phyloP scores from a whole-genome alignment of 2,329 filamentous ascomycete species.

The Penicillium sp. region DNA sequence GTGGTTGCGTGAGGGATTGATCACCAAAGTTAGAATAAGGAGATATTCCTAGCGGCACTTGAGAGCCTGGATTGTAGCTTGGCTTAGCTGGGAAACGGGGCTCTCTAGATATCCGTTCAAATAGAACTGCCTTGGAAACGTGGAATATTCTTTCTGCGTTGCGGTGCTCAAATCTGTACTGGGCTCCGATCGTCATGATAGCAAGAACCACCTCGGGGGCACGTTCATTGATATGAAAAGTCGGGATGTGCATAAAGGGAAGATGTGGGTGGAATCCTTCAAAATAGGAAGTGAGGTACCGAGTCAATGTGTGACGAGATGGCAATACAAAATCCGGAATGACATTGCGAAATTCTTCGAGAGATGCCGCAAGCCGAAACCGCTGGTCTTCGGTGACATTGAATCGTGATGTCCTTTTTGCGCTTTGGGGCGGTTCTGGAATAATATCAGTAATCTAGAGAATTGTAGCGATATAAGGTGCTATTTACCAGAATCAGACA shows the following conservation, averaged over 20 bases:
- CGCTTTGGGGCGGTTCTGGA: slow-evolving; percentile 30
- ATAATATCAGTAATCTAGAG: neutral
- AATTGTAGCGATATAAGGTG: neutral
- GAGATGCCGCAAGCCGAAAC: slow-evolving; percentile 31
- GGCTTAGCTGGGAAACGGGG: slow-evolving; percentile 16
- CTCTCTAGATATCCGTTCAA: slow-evolving; percentile 56
- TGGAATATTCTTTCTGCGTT: slow-evolving; percentile 46
- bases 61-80: slow-evolving; percentile 13
- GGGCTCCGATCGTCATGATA: slow-evolving; percentile 60
- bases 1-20: slow-evolving; percentile 13
- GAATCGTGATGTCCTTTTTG: slow-evolving; percentile 23
- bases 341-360: slow-evolving; percentile 32
- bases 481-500: slow-evolving; percentile 33
- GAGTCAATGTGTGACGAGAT: slow-evolving; percentile 65
- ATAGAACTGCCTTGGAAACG: slow-evolving; percentile 61
- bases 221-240: slow-evolving; percentile 62
- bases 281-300: slow-evolving; percentile 70
- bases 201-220: slow-evolving; percentile 68
- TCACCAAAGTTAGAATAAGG: slow-evolving; percentile 17
- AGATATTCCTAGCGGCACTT: slow-evolving; percentile 19
- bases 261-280: slow-evolving; percentile 64
- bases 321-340: slow-evolving; percentile 61
- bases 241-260: slow-evolving; percentile 67
- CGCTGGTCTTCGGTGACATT: slow-evolving; percentile 34
- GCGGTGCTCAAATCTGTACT: slow-evolving; percentile 51